Evolutionary conservation across 176 grass and related monocot genomes (phyloP).

Genomic region (Saccharum officinarum): DNA sequence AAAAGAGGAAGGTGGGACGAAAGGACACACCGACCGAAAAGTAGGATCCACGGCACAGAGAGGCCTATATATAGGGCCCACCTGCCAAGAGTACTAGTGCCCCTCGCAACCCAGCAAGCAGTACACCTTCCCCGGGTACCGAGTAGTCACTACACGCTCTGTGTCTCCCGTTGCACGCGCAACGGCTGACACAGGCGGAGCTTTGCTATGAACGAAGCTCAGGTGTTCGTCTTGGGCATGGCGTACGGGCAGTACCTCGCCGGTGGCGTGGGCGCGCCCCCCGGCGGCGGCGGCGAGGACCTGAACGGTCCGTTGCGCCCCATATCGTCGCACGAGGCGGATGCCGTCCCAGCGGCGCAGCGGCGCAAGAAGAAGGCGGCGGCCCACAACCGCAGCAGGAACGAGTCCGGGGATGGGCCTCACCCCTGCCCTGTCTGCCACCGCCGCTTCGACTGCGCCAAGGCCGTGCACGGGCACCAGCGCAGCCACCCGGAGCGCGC

Average conservation of each 20-base stretch:
- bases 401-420: neutral
- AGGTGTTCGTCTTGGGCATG: slow-evolving; percentile 23
- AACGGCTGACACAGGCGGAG: too few species aligned
- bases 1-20: too few species aligned
- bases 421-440: slow-evolving; percentile 43
- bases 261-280: neutral
- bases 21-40: too few species aligned
- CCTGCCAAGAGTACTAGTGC: too few species aligned
- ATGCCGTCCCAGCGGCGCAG: neutral
- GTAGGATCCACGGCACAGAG: too few species aligned
- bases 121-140: too few species aligned
- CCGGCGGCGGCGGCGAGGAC: slow-evolving; percentile 27
- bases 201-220: neutral
- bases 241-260: neutral
- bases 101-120: too few species aligned
- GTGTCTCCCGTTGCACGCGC: too few species aligned
- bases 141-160: too few species aligned
- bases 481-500: slow-evolving; percentile 47
- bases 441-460: slow-evolving; percentile 27
- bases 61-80: too few species aligned
- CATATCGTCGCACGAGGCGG: slow-evolving; percentile 14
- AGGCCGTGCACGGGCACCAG: slow-evolving; percentile 64
- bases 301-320: neutral
- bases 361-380: neutral
- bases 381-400: neutral